Base-by-base conservation (phyloP, 345 rosid genomes). In the Eucalyptus globulus region DNA sequence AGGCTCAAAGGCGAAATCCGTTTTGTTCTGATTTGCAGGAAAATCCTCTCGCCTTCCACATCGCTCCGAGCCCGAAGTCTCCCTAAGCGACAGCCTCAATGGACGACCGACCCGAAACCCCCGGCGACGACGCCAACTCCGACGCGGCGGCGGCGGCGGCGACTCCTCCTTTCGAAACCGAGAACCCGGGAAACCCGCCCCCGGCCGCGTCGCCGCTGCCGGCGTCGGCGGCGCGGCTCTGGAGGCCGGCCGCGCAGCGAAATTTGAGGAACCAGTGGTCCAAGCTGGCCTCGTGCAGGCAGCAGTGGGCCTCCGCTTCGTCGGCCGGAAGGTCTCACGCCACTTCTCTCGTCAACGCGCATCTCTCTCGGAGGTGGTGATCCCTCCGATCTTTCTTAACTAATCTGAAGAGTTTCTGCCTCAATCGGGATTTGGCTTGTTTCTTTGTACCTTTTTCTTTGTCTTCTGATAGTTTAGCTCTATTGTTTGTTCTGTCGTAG, bases 231-330 rank as follows among this genome's bases (percentile, higher is more conserved):
- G 87, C 91, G 86, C 94, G 99, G 91, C 94, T 95, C 40, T 98
- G 99, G 99, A 95, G 95, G 89, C 96, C 98, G 80, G 94, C 97
- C 76, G 97, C 99, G 37, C 99, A 96, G 93, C 92, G 98, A 16
- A 97, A 97, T 89, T 90, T 98, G 67, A 93, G 99, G 90, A 97
- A 98, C 88, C 99, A 97, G 53, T 98, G 99, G 99, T 95, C 98
- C 69, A 95, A 94, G 87, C 83, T 98, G 87, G 93, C 94, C 10
- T 92, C 94, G 26, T 91, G 26, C 87, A 92, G 95, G 87, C 92
- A 95, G 80, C 91, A 93, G 53, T 98, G 99, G 99, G 51, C 89
- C 88, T 91, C 94, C 47, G 91, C 95, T 87, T 93, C 93, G 85
- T 93, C 97, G 80, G 43, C 69, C 29, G 99, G 95, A 45, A 95